Conservation (phyloP, 169 alveolate species). For the Eimeria necatrix region DNA sequence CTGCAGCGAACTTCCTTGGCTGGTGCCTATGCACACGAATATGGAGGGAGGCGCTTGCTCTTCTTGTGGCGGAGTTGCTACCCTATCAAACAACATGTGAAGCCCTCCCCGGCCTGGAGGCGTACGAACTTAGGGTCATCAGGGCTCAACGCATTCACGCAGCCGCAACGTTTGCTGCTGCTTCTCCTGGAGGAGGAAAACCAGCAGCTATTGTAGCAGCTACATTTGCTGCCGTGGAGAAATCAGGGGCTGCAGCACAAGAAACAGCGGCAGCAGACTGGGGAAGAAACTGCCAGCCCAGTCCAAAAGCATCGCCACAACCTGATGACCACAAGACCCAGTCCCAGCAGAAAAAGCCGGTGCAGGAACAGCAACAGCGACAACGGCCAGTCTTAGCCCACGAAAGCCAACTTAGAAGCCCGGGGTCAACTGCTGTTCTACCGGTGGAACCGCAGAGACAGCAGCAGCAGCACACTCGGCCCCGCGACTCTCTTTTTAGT, state of each 20-base stretch:
- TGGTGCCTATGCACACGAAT: constrained; percentile 60
- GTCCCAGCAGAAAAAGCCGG: neutral
- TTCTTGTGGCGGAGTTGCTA: constrained; percentile 53
- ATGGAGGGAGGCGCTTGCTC: constrained; percentile 61
- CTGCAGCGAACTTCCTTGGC: constrained; percentile 71
- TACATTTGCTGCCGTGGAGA: neutral
- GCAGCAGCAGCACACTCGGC: constrained; percentile 36
- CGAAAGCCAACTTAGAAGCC: neutral
- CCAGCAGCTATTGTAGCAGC: neutral
- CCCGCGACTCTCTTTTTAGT: neutral
- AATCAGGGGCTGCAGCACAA: constrained; percentile 41
- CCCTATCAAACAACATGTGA: constrained; percentile 50
- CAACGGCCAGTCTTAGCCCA: neutral
- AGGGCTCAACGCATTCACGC: constrained; percentile 31
- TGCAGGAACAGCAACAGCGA: neutral
- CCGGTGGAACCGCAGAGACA: constrained; percentile 42
- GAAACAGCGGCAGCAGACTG: neutral
- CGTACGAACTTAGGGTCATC: neutral
- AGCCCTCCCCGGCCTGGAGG: constrained; percentile 54
- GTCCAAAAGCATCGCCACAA: neutral
- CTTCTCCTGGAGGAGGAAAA: neutral
- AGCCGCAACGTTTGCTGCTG: constrained; percentile 6
- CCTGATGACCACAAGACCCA: neutral
- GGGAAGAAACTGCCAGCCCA: neutral
- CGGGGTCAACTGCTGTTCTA: neutral